These are phyloP conservation scores for Bipolaris oryzae DNA, from an alignment of 2,329 filamentous ascomycete genomes.

Conservation along the genomic window DNA sequence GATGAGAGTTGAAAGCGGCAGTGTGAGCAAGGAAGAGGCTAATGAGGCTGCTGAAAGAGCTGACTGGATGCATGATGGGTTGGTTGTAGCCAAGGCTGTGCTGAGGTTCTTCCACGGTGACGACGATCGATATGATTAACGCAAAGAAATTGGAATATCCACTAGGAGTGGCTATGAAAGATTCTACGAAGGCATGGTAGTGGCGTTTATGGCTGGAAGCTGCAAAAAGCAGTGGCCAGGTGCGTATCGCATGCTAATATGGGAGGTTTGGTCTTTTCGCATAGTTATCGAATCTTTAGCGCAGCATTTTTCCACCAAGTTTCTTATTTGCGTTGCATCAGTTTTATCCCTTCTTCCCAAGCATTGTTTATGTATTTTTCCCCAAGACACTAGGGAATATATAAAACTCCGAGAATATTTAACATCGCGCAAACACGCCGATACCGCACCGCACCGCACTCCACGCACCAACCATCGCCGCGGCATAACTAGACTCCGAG, in stretches of 20 bases:
- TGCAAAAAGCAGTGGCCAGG: not conserved
- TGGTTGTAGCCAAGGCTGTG: constrained; percentile 38
- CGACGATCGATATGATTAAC: constrained; percentile 30
- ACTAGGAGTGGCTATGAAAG: too few species aligned
- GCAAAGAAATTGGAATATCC: not conserved
- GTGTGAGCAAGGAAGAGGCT: constrained; percentile 46
- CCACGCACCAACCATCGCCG: too few species aligned
- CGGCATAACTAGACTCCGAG: too few species aligned
- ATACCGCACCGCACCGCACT: not conserved
- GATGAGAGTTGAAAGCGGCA: constrained; percentile 52
- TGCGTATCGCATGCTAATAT: too few species aligned
- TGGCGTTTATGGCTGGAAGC: not conserved
- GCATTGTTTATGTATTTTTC: too few species aligned
- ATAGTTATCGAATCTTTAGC: too few species aligned
- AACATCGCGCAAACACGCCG: not conserved
- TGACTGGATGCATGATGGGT: constrained; percentile 42
- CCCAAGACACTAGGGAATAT: too few species aligned
- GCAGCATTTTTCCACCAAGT: too few species aligned
- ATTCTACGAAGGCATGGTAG: not conserved
- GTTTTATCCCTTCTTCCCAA: too few species aligned
- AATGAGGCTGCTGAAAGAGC: constrained; percentile 43
- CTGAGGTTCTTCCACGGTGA: constrained; percentile 44
- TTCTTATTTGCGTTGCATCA: too few species aligned
- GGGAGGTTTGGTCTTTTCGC: not conserved
- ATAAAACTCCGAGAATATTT: too few species aligned